Conservation (phyloP, 1,139 yeast genomes). For the Kodamaea sp. region DNA sequence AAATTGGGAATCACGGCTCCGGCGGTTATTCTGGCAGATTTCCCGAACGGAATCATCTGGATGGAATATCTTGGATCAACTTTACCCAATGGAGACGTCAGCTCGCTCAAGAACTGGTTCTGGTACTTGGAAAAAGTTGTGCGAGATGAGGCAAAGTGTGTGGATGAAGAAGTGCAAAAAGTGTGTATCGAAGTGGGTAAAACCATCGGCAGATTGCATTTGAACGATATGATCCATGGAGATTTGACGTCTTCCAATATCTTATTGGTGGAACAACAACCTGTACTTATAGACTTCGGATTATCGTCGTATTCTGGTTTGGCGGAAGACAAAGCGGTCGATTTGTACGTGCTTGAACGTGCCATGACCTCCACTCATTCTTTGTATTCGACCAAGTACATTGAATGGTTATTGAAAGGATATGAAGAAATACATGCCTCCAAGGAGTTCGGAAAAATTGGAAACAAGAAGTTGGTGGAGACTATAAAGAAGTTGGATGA, state of each 20-base stretch:
- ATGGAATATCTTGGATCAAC: conserved; percentile 72
- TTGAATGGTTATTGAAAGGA: conserved; percentile 72
- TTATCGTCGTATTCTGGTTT: conserved; percentile 73
- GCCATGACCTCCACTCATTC: conserved; percentile 94
- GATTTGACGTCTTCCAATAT: conserved; percentile 92
- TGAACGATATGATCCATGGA: conserved; percentile 84
- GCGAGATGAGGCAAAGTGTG: conserved; percentile 21
- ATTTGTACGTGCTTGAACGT: conserved; percentile 87
- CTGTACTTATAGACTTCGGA: conserved; percentile 89
- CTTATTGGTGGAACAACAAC: conserved; percentile 49
- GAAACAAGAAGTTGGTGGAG: conserved; percentile 49
- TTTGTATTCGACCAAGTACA: conserved; percentile 60
- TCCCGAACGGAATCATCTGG: conserved; percentile 81
- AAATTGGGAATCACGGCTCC: conserved; percentile 67
- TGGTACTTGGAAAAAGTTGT: conserved; percentile 57
- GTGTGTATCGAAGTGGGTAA: conserved; percentile 60
- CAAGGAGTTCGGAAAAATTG: conserved; percentile 29
- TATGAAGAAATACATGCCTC: conserved; percentile 49
- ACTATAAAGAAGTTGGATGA: conserved; percentile 69
- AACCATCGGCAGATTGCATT: conserved; percentile 72
- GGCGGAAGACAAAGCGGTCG: conserved; percentile 95
- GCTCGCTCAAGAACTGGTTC: conserved; percentile 69
- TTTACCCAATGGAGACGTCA: conserved; percentile 47
- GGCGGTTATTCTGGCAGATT: conserved; percentile 67
- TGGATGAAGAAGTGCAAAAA: conserved; percentile 36